Evolutionary conservation across 192 early-diverging fungal genomes (phyloP).

Genomic region (Glomus cerebriforme): DNA sequence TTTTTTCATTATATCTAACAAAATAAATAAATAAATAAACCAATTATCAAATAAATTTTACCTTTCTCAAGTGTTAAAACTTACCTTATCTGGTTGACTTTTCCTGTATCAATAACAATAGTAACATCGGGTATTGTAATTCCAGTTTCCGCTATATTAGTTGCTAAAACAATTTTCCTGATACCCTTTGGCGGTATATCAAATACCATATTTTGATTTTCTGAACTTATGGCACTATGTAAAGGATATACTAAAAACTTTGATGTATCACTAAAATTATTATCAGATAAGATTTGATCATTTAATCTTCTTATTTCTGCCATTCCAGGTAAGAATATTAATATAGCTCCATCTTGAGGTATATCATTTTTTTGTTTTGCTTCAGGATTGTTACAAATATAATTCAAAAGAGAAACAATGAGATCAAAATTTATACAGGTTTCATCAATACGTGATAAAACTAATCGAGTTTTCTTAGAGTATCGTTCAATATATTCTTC

Average conservation of each 20-base stretch:
- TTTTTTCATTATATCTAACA: slow-evolving; percentile 57
- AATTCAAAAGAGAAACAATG: slow-evolving; percentile 57
- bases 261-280: slow-evolving; percentile 49
- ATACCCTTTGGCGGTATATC: slow-evolving; percentile 45
- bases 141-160: slow-evolving; percentile 84
- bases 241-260: slow-evolving; percentile 52
- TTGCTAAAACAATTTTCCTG: slow-evolving; percentile 74
- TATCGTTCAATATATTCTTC: slow-evolving; percentile 43
- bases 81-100: slow-evolving; percentile 72
- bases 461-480: slow-evolving; percentile 45
- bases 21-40: not conserved
- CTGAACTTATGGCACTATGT: slow-evolving; percentile 68
- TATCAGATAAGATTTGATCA: slow-evolving; percentile 50
- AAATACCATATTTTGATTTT: slow-evolving; percentile 73
- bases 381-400: slow-evolving; percentile 57
- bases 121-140: slow-evolving; percentile 83
- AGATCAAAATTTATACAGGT: slow-evolving; percentile 68
- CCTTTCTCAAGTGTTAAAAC: slow-evolving; percentile 26
- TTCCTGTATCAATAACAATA: slow-evolving; percentile 76
- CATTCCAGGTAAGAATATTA: slow-evolving; percentile 79
- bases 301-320: slow-evolving; percentile 68
- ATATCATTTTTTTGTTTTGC: slow-evolving; percentile 41
- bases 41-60: not conserved
- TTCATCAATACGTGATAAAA: slow-evolving; percentile 55
- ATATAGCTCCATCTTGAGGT: slow-evolving; percentile 53